A percentile compares a stretch with the other conserved stretches of the same genome.
Evolutionary conservation across 2,329 filamentous ascomycete genomes (phyloP).

Genomic region (Byssochlamys sp.): DNA sequence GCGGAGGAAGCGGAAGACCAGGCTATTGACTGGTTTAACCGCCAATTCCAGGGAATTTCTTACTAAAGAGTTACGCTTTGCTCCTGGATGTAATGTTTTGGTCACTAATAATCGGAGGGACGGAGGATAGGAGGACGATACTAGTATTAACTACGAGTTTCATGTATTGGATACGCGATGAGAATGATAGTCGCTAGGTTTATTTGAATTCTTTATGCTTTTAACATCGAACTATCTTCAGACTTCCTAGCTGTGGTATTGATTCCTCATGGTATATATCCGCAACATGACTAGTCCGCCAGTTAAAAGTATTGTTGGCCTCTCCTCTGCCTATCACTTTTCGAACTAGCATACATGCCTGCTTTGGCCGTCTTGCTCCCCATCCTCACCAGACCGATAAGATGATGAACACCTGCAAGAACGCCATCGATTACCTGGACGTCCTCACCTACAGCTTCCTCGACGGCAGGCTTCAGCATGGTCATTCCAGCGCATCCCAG

Average conservation of each 20-base stretch:
- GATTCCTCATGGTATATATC: not conserved
- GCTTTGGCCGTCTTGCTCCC: conserved; percentile 21
- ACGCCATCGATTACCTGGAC: conserved; percentile 45
- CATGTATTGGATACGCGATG: not conserved
- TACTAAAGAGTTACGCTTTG: not conserved
- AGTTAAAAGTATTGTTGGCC: conserved; percentile 22
- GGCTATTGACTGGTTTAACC: conserved; percentile 11
- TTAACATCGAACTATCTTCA: too few relatives aligned
- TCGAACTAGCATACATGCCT: conserved; percentile 20
- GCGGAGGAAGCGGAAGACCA: conserved; percentile 18
- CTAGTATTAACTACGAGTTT: not conserved
- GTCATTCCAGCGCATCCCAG: conserved; percentile 44
- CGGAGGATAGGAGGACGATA: not conserved
- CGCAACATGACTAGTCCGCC: not conserved
- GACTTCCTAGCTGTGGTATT: not conserved
- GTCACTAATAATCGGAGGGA: not conserved
- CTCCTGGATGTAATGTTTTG: not conserved
- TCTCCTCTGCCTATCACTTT: conserved; percentile 13
- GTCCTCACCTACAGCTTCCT: conserved; percentile 37
- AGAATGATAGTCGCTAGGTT: not conserved
- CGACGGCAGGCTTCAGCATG: conserved; percentile 37
- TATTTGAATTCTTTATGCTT: too few relatives aligned
- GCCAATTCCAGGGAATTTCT: not conserved
- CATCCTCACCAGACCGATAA: conserved; percentile 17
- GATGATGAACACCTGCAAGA: conserved; percentile 28